Percentiles rank a stretch among this genome's conserved stretches.
Conservation (phyloP, 2,329 filamentous ascomycete genomes). For the Phaeosphaeriaceae sp. region DNA sequence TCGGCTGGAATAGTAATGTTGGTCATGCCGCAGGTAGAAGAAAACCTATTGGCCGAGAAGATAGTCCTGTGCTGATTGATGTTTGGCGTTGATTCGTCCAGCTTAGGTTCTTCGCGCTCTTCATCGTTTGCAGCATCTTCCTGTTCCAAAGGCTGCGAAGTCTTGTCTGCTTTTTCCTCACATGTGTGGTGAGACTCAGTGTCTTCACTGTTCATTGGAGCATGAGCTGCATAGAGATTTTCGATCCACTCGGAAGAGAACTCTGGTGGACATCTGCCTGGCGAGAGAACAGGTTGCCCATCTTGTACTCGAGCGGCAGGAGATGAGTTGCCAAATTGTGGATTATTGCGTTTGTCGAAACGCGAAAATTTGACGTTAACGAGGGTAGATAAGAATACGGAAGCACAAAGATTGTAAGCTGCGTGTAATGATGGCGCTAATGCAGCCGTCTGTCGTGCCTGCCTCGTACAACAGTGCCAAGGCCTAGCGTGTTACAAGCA, state of each 20-base stretch:
- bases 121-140: too few relatives aligned
- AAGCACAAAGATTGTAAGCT: too few relatives aligned
- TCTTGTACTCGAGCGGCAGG: background rate
- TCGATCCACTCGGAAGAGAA: background rate
- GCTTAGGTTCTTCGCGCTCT: background rate
- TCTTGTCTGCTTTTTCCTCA: too few relatives aligned
- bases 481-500: background rate
- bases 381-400: too few relatives aligned
- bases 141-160: too few relatives aligned
- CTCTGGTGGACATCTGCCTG: background rate
- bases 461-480: background rate
- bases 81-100: background rate
- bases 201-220: background rate
- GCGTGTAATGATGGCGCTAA: background rate
- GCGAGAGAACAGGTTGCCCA: background rate
- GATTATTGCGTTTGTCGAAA: background rate
- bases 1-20: background rate
- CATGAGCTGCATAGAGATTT: background rate
- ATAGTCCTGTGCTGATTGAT: background rate
- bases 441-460: background rate
- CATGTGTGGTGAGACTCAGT: background rate
- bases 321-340: background rate
- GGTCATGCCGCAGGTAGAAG: background rate
- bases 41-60: background rate
- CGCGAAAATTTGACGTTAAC: too few relatives aligned